Evolutionary conservation across 1,284 basidiomycete genomes (phyloP).

Genomic region (Trichosporon sp.): DNA sequence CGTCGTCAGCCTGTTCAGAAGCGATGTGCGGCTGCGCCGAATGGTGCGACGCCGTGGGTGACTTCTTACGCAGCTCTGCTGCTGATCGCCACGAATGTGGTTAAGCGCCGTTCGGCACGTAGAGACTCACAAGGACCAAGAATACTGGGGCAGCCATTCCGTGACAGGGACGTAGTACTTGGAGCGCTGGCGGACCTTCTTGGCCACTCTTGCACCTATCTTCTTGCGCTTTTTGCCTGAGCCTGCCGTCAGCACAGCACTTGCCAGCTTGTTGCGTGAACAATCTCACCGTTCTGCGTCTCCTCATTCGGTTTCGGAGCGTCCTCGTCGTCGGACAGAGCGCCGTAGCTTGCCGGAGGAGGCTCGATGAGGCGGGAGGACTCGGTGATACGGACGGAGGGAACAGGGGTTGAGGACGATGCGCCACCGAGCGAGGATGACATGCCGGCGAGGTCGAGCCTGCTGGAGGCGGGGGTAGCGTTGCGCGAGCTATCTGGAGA

Average conservation of each 20-base stretch:
- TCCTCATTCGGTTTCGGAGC: not conserved
- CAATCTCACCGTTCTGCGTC: not conserved
- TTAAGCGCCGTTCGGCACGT: too few species aligned
- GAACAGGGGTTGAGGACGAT: not conserved
- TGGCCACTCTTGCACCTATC: constrained; percentile 32
- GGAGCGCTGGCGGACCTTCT: constrained; percentile 52
- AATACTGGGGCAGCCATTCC: constrained; percentile 82
- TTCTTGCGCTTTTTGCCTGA: constrained; percentile 16
- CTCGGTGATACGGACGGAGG: constrained; percentile 16
- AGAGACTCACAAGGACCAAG: constrained; percentile 65
- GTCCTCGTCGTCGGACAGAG: constrained; percentile 14
- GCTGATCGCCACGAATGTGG: constrained; percentile 4
- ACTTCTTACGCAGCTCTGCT: constrained; percentile 2
- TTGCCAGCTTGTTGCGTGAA: too few species aligned
- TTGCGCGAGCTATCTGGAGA: constrained; percentile 13
- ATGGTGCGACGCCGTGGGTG: not conserved
- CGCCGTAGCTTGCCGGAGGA: not conserved
- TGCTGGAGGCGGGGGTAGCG: constrained; percentile 18
- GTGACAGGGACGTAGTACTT: constrained; percentile 57
- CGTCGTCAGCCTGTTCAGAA: not conserved
- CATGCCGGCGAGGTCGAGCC: constrained; percentile 20
- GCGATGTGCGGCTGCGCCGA: not conserved
- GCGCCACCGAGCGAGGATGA: constrained; percentile 14
- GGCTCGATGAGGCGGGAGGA: constrained; percentile 15
- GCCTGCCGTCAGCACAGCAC: not conserved